phyloP scores from a whole-genome alignment of 1,284 basidiomycete genomes.

The Pseudozyma flocculosa region DNA sequence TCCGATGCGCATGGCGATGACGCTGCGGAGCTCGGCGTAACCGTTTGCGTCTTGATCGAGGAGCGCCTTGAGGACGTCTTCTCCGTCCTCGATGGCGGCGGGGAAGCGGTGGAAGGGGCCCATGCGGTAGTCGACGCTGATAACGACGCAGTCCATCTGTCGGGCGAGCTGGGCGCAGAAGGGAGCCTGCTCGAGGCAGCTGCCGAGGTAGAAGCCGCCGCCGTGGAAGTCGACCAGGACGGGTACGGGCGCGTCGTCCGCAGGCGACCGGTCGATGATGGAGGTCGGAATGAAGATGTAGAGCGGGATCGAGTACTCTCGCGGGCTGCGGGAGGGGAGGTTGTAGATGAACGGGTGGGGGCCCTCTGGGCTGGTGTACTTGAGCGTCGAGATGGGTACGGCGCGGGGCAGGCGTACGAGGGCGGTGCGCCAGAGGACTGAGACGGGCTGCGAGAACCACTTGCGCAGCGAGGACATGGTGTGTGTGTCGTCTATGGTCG shows the following conservation, averaged over 20 bases:
- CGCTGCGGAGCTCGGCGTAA: slow-evolving; percentile 18
- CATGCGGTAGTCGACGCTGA: slow-evolving; percentile 51
- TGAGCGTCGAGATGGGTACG: slow-evolving; percentile 24
- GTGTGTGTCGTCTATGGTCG: too few species aligned
- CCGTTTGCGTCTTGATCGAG: slow-evolving; percentile 22
- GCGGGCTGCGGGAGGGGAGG: slow-evolving; percentile 23
- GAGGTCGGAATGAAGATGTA: slow-evolving; percentile 34
- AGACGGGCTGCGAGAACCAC: slow-evolving; percentile 25
- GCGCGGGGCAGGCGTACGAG: slow-evolving; percentile 31
- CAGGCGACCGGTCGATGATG: slow-evolving; percentile 2
- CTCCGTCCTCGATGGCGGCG: slow-evolving; percentile 37
- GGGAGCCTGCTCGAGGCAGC: slow-evolving; percentile 39
- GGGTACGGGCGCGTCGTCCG: slow-evolving; percentile 10
- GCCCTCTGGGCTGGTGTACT: slow-evolving; percentile 35
- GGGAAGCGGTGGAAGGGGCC: slow-evolving; percentile 51
- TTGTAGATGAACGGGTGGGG: slow-evolving; percentile 36
- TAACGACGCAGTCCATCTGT: slow-evolving; percentile 22
- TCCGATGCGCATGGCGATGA: slow-evolving; percentile 14
- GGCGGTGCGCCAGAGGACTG: slow-evolving; percentile 31
- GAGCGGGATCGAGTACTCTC: slow-evolving; percentile 28
- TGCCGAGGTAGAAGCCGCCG: slow-evolving; percentile 45
- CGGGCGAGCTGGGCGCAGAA: slow-evolving; percentile 36
- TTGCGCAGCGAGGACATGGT: slow-evolving; percentile 28
- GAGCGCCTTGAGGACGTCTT: slow-evolving; percentile 38
- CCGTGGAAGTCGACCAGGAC: slow-evolving; percentile 46